A percentile compares a stretch with the other conserved stretches of the same genome.
These are phyloP conservation scores for Glutinoglossum americanum DNA, from an alignment of 495 filamentous ascomycete species.

Conservation along the genomic window DNA sequence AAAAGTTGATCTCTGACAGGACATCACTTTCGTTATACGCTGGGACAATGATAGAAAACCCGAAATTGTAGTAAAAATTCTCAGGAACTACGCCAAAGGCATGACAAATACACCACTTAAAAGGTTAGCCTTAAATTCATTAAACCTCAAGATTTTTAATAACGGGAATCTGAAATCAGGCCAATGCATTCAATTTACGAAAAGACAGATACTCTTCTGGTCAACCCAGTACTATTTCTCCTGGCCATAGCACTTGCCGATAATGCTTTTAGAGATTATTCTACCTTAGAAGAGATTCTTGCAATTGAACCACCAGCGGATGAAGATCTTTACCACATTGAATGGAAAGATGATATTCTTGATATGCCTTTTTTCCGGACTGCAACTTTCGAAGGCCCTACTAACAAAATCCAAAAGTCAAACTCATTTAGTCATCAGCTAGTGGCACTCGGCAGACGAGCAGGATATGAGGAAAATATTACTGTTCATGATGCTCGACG, in stretches of 20 bases:
- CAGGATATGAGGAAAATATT: constrained; percentile 7
- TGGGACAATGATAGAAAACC: neutral
- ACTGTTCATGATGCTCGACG: constrained; percentile 2
- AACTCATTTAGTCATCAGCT: constrained; percentile 7
- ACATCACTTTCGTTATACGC: neutral
- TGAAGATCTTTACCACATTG: constrained; percentile 6
- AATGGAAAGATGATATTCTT: constrained; percentile 11
- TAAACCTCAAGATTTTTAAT: neutral
- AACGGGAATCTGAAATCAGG: neutral
- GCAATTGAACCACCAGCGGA: constrained; percentile 5
- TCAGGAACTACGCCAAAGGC: constrained; percentile 1
- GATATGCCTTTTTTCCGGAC: constrained; percentile 11
- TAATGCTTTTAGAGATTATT: constrained; percentile 10
- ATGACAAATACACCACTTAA: neutral
- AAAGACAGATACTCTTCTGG: constrained; percentile 7
- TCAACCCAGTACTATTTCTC: constrained; percentile 6
- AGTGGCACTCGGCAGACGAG: constrained; percentile 4
- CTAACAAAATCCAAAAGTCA: constrained; percentile 7
- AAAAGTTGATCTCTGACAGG: neutral
- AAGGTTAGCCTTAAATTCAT: neutral
- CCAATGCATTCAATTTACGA: constrained; percentile 7
- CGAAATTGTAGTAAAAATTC: neutral
- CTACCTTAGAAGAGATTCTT: constrained; percentile 9
- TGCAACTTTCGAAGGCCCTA: constrained; percentile 9
- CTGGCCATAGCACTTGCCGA: constrained; percentile 9